A percentile compares a stretch with the other conserved stretches of the same genome.
These are phyloP conservation scores for Alternaria gansuensis DNA, from an alignment of 2,329 filamentous ascomycete species.

Conservation along the genomic window DNA sequence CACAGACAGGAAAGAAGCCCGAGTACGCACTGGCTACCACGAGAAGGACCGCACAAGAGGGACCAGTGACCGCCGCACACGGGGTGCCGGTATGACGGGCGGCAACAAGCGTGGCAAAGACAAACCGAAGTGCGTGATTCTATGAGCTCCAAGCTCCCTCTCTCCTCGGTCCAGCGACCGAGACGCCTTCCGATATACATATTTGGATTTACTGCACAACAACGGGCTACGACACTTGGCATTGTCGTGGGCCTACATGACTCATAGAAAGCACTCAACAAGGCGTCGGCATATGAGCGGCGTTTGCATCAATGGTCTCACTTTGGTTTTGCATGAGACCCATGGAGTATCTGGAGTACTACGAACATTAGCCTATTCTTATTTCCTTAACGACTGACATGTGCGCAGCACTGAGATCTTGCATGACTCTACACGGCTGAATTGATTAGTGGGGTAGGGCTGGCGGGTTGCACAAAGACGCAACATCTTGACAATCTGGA, in stretches of 20 bases:
- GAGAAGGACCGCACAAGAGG: conserved; percentile 33
- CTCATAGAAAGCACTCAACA: conserved; percentile 45
- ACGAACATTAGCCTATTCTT: conserved; percentile 27
- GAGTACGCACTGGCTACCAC: conserved; percentile 25
- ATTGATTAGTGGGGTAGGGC: conserved; percentile 21
- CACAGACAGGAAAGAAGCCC: conserved; percentile 28
- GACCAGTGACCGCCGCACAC: conserved; percentile 24
- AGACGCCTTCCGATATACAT: conserved; percentile 28
- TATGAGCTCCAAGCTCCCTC: conserved; percentile 31
- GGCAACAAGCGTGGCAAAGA: conserved; percentile 33
- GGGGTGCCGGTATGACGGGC: conserved; percentile 25
- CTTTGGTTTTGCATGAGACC: conserved; percentile 43
- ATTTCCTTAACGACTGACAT: conserved; percentile 26
- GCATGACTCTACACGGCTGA: conserved; percentile 38
- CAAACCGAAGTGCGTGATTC: conserved; percentile 49
- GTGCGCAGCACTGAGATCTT: conserved; percentile 28
- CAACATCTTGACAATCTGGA: conserved; percentile 12
- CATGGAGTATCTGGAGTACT: conserved; percentile 45
- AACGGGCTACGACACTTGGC: conserved; percentile 40
- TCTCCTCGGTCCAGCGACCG: conserved; percentile 13
- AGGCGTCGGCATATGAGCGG: conserved; percentile 51
- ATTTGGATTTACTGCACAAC: conserved; percentile 40
- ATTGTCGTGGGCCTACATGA: conserved; percentile 34
- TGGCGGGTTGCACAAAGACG: conserved; percentile 11
- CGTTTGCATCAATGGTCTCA: conserved; percentile 49